Conservation (phyloP, 2,329 filamentous ascomycete genomes). For the Aspergillus eucalypticola region DNA sequence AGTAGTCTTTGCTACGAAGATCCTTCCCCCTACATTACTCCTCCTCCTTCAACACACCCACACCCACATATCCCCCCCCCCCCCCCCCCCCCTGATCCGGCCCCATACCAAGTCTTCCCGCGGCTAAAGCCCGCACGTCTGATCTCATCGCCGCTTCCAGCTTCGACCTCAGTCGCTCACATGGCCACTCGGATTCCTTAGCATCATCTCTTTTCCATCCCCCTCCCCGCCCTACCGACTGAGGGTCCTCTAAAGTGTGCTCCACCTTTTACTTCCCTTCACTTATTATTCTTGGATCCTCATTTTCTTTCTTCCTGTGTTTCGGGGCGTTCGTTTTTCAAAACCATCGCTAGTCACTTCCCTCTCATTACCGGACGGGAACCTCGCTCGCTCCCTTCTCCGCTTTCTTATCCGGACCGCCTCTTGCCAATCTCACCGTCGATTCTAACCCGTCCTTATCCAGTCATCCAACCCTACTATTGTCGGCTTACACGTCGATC, state of each 20-base stretch:
- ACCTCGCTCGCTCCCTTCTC: constrained; percentile 16
- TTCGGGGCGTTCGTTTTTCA: neutral
- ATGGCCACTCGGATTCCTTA: constrained; percentile 30
- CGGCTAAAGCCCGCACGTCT: constrained; percentile 24
- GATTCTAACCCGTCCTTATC: neutral
- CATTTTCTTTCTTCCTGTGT: neutral
- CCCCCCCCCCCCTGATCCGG: constrained; percentile 7
- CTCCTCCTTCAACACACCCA: too few species aligned
- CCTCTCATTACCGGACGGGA: constrained; percentile 13
- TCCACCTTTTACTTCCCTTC: constrained; percentile 9
- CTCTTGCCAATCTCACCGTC: constrained; percentile 12
- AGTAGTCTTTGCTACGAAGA: neutral
- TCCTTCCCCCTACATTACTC: neutral
- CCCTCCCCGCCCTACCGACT: constrained; percentile 15
- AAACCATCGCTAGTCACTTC: neutral
- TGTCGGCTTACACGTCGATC: constrained; percentile 5
- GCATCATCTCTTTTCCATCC: constrained; percentile 13
- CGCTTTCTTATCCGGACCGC: constrained; percentile 22
- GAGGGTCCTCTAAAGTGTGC: constrained; percentile 12
- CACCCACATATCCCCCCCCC: neutral
- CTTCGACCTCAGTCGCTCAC: constrained; percentile 25
- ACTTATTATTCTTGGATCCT: neutral
- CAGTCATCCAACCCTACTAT: neutral
- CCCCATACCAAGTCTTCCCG: constrained; percentile 15
- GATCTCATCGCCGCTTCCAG: constrained; percentile 28